These are phyloP conservation scores for Boletus coccyginus DNA, from an alignment of 768 basidiomycete species.

Conservation along the genomic window DNA sequence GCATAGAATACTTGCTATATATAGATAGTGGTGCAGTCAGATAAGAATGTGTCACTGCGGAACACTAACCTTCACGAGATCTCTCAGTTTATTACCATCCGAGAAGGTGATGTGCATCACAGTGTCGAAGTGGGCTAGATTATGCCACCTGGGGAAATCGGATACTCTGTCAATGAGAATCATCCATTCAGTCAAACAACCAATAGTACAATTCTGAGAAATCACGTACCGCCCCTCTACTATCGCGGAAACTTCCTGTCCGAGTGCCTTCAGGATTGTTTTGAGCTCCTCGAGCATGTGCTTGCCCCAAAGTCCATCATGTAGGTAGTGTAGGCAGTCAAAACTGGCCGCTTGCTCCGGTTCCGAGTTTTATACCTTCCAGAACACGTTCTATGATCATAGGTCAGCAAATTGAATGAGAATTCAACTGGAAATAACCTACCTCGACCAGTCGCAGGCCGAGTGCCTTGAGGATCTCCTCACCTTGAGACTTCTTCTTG, in stretches of 20 bases:
- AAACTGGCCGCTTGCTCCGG: neutral
- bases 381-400: neutral
- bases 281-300: neutral
- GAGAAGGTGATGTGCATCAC: neutral
- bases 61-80: conserved; percentile 2
- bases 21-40: neutral
- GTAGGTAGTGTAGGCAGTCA: neutral
- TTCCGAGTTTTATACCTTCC: neutral
- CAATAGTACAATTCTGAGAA: neutral
- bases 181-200: neutral
- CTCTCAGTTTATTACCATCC: conserved; percentile 1
- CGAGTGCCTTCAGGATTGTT: neutral
- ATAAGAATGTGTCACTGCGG: too few relatives aligned
- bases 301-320: neutral
- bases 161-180: neutral
- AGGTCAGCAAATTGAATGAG: neutral
- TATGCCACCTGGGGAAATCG: neutral
- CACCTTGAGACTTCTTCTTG: neutral
- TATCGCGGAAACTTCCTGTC: neutral
- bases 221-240: neutral
- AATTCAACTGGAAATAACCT: neutral
- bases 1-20: conserved; percentile 1
- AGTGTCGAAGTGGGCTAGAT: neutral
- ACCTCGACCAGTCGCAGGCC: neutral
- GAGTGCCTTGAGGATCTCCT: neutral